Evolutionary conservation across 2,329 filamentous ascomycete species (phyloP).

Genomic region (Aspergillus brasiliensis): DNA sequence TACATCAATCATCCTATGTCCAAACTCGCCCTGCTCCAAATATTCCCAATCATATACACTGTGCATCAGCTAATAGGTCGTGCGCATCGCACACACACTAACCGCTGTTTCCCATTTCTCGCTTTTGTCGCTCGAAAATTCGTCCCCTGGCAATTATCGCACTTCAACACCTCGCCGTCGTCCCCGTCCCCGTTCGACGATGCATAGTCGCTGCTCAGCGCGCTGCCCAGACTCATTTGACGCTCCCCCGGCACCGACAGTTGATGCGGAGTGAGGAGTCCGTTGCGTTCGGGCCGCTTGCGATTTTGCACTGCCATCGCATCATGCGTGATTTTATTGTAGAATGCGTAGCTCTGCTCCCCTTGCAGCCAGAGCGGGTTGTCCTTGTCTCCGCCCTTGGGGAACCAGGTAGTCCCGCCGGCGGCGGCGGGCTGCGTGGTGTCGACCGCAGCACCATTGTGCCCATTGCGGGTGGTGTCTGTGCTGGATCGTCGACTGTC

Average conservation of each 20-base stretch:
- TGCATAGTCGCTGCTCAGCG: conserved; percentile 59
- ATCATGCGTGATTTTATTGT: conserved; percentile 50
- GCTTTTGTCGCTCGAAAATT: conserved; percentile 65
- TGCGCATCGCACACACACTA: conserved; percentile 63
- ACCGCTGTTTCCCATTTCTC: conserved; percentile 54
- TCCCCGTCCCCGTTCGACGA: conserved; percentile 45
- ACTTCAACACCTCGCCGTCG: conserved; percentile 55
- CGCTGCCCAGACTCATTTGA: conserved; percentile 53
- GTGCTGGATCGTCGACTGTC: conserved; percentile 25
- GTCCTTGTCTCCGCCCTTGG: conserved; percentile 27
- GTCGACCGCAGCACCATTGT: conserved; percentile 8
- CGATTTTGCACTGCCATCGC: conserved; percentile 36
- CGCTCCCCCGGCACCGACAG: conserved; percentile 28
- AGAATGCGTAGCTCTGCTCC: conserved; percentile 57
- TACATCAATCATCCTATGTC: not conserved
- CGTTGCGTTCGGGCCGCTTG: conserved; percentile 16
- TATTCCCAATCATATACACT: conserved; percentile 2
- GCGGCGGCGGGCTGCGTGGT: conserved; percentile 11
- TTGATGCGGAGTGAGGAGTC: conserved; percentile 24
- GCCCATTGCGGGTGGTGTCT: conserved; percentile 9
- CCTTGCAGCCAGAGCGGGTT: conserved; percentile 54
- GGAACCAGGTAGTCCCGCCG: conserved; percentile 27
- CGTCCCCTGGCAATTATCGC: conserved; percentile 60
- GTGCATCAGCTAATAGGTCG: conserved; percentile 22
- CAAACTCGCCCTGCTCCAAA: not conserved